These are phyloP conservation scores for Agastache rugosa DNA, from an alignment of 257 asterid genomes.

Conservation along the genomic window DNA sequence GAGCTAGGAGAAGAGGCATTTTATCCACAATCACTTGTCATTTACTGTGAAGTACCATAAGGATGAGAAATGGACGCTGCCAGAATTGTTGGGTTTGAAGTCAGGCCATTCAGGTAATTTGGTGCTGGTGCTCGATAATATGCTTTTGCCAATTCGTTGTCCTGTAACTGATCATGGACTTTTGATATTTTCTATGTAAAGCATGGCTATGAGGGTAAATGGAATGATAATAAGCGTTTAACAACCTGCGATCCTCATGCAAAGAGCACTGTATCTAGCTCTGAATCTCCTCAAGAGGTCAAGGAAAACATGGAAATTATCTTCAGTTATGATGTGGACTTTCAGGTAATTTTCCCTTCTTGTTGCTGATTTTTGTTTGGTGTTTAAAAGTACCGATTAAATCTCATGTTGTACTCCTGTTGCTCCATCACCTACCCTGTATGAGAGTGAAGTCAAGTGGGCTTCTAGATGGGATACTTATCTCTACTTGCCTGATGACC, in stretches of 20 bases:
- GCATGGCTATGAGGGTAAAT: conserved; percentile 88
- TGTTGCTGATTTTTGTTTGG: neutral
- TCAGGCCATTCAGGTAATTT: conserved; percentile 72
- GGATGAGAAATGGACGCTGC: conserved; percentile 76
- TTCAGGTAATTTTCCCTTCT: conserved; percentile 56
- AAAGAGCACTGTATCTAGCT: conserved; percentile 63
- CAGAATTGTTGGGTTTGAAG: conserved; percentile 85
- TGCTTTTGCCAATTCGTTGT: conserved; percentile 10
- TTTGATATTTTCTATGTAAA: conserved; percentile 57
- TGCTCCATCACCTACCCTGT: conserved; percentile 34
- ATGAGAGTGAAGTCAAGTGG: conserved; percentile 94
- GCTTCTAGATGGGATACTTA: conserved; percentile 96
- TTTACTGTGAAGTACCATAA: conserved; percentile 81
- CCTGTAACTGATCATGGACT: conserved; percentile 28
- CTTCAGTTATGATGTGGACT: conserved; percentile 88
- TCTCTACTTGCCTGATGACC: conserved; percentile 66
- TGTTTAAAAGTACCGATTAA: conserved; percentile 8
- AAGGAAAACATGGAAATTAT: conserved; percentile 76
- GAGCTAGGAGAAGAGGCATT: conserved; percentile 71
- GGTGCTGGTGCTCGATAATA: conserved; percentile 20
- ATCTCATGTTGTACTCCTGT: conserved; percentile 5
- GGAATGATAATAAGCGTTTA: too few species aligned
- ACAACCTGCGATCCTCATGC: conserved; percentile 89
- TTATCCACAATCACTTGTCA: conserved; percentile 75
- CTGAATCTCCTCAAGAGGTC: conserved; percentile 86